Base-by-base conservation (phyloP, 2,329 filamentous ascomycete species). In the Dryadomyces quercus-mongolicae region DNA sequence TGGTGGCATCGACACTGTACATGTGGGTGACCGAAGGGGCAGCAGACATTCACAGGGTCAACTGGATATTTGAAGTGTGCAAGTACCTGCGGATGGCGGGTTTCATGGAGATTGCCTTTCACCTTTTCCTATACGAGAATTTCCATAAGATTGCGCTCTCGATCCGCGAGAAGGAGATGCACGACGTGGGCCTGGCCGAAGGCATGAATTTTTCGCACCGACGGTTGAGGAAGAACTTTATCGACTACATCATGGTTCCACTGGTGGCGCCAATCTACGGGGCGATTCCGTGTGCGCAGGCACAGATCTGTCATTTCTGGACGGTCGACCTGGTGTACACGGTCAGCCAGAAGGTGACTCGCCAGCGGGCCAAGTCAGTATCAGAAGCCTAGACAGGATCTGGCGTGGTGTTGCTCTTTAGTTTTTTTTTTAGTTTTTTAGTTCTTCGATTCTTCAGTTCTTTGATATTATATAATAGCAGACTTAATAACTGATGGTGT, bases 281-380 rank as follows among this genome's bases (percentile, higher is more conserved):
- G 18, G 77, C 82, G 0, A 76, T 87, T 18, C 85, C 85, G 0
- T 80, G 81, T 46, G 73, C 82, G 5, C 82, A 87, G 58, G 85
- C 85, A 2, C 78, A 85, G 59, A 67, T 87, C 54, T 79, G 75
- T 62, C 85, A 88, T 64, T 80, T 88, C 62, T 88, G 82, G 77
- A 86, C 81, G 0, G 70, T 83, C 38, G 74, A 85, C 54, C 65
- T 88, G 60, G 81, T 84, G 12, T 88, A 88, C 67, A 78, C 81
- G 0, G 84, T 88, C 62, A 86, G 82, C 70, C 81, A 82, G 67
- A 88, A 88, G 64, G 77, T 81, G 61, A 78, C 74, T 2, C 68
- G 78, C 55, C 72, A 77, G 65, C 68, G 74, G 59, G 67, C 71
- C 36, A 74, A 73, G 56, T 71, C 72, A 3, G 58, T 72, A 12